These are phyloP conservation scores for Oidium heveae DNA, from an alignment of 2,329 filamentous ascomycete genomes.

Conservation along the genomic window DNA sequence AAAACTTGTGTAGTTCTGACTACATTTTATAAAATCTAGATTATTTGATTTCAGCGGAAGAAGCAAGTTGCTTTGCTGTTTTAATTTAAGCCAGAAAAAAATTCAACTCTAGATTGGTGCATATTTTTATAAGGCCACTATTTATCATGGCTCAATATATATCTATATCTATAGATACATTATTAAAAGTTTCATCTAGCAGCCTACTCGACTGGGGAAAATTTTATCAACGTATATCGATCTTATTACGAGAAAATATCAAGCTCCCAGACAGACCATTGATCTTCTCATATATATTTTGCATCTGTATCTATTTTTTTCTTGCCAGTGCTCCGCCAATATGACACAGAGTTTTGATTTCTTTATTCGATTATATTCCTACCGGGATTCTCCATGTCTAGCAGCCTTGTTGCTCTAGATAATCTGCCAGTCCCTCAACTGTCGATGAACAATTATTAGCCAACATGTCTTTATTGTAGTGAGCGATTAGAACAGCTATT, in stretches of 20 bases:
- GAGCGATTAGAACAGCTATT: slow-evolving; percentile 68
- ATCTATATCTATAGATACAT: not conserved
- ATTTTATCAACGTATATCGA: not conserved
- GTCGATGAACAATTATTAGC: slow-evolving; percentile 54
- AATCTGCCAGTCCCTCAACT: slow-evolving; percentile 66
- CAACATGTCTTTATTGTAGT: slow-evolving; percentile 52
- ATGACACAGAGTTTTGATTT: not conserved
- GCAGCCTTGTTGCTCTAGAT: slow-evolving; percentile 48
- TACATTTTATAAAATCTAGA: not conserved
- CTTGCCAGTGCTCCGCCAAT: not conserved
- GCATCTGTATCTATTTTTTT: not conserved
- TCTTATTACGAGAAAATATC: not conserved
- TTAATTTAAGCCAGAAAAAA: not conserved
- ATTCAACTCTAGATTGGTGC: not conserved
- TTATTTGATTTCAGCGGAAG: not conserved
- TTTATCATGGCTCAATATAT: not conserved
- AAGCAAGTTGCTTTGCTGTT: slow-evolving; percentile 3
- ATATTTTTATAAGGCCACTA: not conserved
- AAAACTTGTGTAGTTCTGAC: not conserved
- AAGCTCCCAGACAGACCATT: not conserved
- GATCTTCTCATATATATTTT: not conserved
- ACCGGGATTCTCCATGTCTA: slow-evolving; percentile 18
- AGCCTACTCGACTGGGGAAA: too few relatives aligned
- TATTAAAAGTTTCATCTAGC: too few relatives aligned
- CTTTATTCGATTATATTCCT: too few relatives aligned